Evolutionary conservation across 306 rosid genomes (phyloP), one percentile per base, ranked within the genome.

Genomic region (Quercus cerris): DNA sequence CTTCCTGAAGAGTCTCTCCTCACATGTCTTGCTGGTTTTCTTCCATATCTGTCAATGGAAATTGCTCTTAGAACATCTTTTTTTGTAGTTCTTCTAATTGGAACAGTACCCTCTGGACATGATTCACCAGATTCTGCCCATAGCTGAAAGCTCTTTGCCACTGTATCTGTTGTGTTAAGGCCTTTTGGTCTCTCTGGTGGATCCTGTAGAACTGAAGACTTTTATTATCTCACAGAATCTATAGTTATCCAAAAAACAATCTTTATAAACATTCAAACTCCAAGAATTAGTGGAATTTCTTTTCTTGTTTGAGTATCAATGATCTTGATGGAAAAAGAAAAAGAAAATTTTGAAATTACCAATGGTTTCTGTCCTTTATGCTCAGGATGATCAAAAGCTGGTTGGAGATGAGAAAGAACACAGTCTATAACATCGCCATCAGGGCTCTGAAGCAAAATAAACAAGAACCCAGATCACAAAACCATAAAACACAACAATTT

Each of bases 371-470:
- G 85, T 54, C 97, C 97, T 89, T 70, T 87, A 8, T 93, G 97
- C 31, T 78, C 22, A 56, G 90, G 97, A 82, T 91, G 98, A 77
- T 96, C 97, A 88, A 96, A 96, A 78, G 99, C 97, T 72, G 94
- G 98, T 62, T 96, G 99, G 27, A 89, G 93, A 88, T 93, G 92
- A 82, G 97, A 81, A 23, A 80, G 64, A 77, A 96, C 93, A 77
- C 99, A 96, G 56, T 96, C 99, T 33, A 96, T 96, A 70, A 91
- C 76, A 89, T 96, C 99, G 19, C 99, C 99, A 86, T 96, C 99
- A 55, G 97, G 91, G 78, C 99, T 93, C 99, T 96, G 91, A 70
- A 89, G 38, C 55, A 35, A 85, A 22, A 80, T 72, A 2, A 74
- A 68, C 61, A 73, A 81, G 28, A 83, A 75, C 72, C 71, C 56